Evolutionary conservation across 1,284 basidiomycete genomes (phyloP).

Genomic region (Microbotryum saponariae): DNA sequence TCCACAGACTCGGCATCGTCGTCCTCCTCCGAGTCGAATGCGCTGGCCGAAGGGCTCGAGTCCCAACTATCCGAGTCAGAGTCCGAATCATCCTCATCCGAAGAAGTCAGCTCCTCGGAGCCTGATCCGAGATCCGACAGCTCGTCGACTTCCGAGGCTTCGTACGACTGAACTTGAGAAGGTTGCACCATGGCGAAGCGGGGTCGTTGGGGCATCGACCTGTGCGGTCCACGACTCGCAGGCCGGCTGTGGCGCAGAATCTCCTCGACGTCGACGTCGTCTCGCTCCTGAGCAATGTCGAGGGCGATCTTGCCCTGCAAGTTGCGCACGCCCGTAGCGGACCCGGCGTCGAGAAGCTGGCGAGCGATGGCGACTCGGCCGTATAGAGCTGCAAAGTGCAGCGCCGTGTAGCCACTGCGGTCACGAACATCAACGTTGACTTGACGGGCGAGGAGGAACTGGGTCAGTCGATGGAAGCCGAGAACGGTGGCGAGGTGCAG

Average conservation of each 20-base stretch:
- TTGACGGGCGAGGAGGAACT: slow-evolving; percentile 62
- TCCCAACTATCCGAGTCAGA: background rate
- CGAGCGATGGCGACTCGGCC: slow-evolving; percentile 59
- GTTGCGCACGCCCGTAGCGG: slow-evolving; percentile 67
- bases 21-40: slow-evolving; percentile 5
- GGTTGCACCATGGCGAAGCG: no score
- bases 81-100: background rate
- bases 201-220: background rate
- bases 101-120: background rate
- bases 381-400: slow-evolving; percentile 75
- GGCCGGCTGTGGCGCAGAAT: slow-evolving; percentile 6
- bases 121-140: background rate
- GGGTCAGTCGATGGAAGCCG: slow-evolving; percentile 63
- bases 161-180: no score
- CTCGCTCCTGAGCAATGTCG: slow-evolving; percentile 62
- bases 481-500: slow-evolving; percentile 80
- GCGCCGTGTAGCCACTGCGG: slow-evolving; percentile 78
- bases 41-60: no score
- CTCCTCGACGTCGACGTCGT: slow-evolving; percentile 45
- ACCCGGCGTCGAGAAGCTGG: slow-evolving; percentile 67
- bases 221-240: background rate
- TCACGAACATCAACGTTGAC: slow-evolving; percentile 79
- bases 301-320: slow-evolving; percentile 67
- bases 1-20: slow-evolving; percentile 3
- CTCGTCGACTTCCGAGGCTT: background rate